These are phyloP conservation scores for Pulveroboletus sp. DNA, from an alignment of 768 basidiomycete genomes.

Conservation along the genomic window DNA sequence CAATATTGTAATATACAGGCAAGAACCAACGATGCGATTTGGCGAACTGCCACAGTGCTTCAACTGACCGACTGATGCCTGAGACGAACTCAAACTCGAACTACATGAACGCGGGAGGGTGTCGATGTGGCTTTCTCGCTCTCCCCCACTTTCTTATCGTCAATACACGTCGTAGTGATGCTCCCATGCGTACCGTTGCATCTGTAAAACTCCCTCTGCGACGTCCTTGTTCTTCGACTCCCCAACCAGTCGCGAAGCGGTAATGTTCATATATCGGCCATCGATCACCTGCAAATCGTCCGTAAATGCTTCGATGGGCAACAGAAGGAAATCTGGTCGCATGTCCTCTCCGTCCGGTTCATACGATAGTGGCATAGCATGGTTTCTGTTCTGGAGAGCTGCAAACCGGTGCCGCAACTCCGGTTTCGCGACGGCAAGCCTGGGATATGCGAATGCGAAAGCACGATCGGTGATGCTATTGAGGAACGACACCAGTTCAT, in stretches of 20 bases:
- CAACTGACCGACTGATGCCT: no score
- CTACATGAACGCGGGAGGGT: no score
- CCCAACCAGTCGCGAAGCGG: not conserved
- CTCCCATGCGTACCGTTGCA: slow-evolving; percentile 2
- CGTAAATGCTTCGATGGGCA: slow-evolving; percentile 8
- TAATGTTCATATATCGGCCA: not conserved
- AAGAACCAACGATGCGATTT: no score
- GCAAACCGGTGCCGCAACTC: not conserved
- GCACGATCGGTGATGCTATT: slow-evolving; percentile 1
- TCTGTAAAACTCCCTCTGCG: not conserved
- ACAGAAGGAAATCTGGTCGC: slow-evolving; percentile 11
- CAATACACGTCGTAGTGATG: no score
- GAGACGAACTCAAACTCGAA: no score
- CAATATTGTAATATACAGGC: no score
- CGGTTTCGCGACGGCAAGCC: not conserved
- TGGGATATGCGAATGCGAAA: not conserved
- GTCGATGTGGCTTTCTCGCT: no score
- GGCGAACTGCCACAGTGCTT: no score
- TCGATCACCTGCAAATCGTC: not conserved
- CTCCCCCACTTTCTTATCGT: no score
- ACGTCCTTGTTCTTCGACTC: slow-evolving; percentile 3
- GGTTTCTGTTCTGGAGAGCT: not conserved
- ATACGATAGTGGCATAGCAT: not conserved
- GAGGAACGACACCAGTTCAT: slow-evolving; percentile 5
- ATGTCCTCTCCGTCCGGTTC: slow-evolving; percentile 1